Evolutionary conservation across 1,139 yeast genomes (phyloP), one percentile per base, ranked within the genome.

Genomic region (Hemisphaericaspora xylofermentans): DNA sequence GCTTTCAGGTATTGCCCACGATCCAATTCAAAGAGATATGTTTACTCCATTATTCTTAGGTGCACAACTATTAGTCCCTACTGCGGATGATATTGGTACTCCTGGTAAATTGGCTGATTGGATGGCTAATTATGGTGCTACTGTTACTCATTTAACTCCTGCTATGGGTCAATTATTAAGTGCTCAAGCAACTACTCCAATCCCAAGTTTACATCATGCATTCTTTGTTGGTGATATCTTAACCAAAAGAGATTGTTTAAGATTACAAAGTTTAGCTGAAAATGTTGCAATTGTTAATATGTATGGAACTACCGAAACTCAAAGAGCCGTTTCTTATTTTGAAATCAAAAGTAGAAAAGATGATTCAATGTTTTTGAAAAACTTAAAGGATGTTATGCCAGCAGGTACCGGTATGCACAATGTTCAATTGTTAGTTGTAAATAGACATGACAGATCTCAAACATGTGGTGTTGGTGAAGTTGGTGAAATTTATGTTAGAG

Each of bases 271-370:
- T 2, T 74, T 94, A 55, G 98, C 98, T 7, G 82, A 84, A 58
- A 91, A 93, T 58, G 95, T 88, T 40, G 72, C 68, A 58, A 91
- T 94, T 60, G 95, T 94, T 50, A 94, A 94, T 66, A 94, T 94
- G 99, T 94, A 94, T 62, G 99, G 99, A 58, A 94, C 98, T 31
- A 94, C 99, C 9, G 99, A 94, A 67, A 94, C 98, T 13, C 99
- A 94, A 70, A 80, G 98, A 61, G 89, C 98, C 2, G 99, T 94
- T 15, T 89, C 98, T 0, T 94, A 79, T 66, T 94, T 82, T 64
- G 95, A 88, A 60, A 91, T 94, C 48, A 82, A 88, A 41, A 81
- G 95, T 26, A 75, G 88, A 51, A 62, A 75, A 31, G 61, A 72
- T 29, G 91, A 89, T 59, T 77, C 95, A 18, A 68, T 78, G 15